Conservation (phyloP, 441 rosid species). For the Populus trichocarpa region DNA sequence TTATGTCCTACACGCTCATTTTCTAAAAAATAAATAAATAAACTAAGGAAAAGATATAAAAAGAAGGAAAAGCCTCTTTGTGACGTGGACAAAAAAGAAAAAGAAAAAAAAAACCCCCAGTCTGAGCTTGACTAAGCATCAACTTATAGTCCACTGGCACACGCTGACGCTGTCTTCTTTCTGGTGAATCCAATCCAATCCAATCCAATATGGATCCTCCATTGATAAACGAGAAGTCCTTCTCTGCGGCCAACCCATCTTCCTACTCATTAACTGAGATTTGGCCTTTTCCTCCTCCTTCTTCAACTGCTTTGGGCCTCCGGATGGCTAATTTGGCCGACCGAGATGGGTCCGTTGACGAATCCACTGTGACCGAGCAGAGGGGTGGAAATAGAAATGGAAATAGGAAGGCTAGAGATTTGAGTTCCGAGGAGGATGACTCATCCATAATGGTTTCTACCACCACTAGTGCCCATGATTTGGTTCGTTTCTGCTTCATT, state of each 20-base stretch:
- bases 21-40: too few relatives aligned
- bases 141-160: too few relatives aligned
- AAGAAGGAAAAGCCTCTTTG: too few relatives aligned
- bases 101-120: too few relatives aligned
- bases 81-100: too few relatives aligned
- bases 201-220: conserved; percentile 71
- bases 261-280: conserved; percentile 72
- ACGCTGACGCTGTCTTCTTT: background rate
- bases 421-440: conserved; percentile 69
- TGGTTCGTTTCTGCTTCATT: conserved; percentile 45
- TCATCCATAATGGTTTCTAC: conserved; percentile 75
- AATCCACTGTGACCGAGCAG: conserved; percentile 77
- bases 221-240: conserved; percentile 60
- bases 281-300: conserved; percentile 54
- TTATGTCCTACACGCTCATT: too few relatives aligned
- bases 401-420: conserved; percentile 60
- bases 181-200: background rate
- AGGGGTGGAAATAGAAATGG: conserved; percentile 48
- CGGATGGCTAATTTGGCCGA: conserved; percentile 55
- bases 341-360: conserved; percentile 60
- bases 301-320: conserved; percentile 38
- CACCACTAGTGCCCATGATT: conserved; percentile 62
- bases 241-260: conserved; percentile 75
- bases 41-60: too few relatives aligned
- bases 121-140: too few relatives aligned